Conservation (phyloP, 108 stramenopile genomes). For the Seminavis robusta region DNA sequence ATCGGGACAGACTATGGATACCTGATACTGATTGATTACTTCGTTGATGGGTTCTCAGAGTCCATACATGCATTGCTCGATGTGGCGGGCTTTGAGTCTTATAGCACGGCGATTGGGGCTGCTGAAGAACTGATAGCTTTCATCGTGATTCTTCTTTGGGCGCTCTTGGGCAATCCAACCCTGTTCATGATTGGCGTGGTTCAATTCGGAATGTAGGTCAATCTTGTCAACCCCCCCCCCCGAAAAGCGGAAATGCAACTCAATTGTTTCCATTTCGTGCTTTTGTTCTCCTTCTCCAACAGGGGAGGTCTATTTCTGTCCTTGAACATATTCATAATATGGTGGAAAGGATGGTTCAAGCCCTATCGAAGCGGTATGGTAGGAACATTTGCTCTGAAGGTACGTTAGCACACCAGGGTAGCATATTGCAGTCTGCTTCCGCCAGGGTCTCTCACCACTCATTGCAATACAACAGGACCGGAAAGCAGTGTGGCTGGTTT, state of each 20-base stretch:
- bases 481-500: not conserved
- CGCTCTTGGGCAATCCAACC: not conserved
- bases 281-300: too few species aligned
- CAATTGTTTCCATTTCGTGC: too few species aligned
- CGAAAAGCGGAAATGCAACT: too few species aligned
- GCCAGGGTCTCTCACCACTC: too few species aligned
- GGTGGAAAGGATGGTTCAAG: slow-evolving; percentile 14
- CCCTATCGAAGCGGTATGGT: slow-evolving; percentile 1
- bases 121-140: not conserved
- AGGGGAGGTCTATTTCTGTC: not conserved
- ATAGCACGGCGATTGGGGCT: slow-evolving; percentile 20
- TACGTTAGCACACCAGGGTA: too few species aligned
- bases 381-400: not conserved
- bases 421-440: too few species aligned
- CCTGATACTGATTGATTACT: not conserved
- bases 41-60: slow-evolving; percentile 29
- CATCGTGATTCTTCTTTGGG: not conserved
- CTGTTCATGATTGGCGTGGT: slow-evolving; percentile 3
- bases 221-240: too few species aligned
- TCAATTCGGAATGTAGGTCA: not conserved
- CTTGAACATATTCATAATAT: not conserved
- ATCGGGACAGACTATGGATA: slow-evolving; percentile 5
- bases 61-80: slow-evolving; percentile 38
- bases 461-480: too few species aligned
- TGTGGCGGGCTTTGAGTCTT: slow-evolving; percentile 44